These are phyloP conservation scores for Stentor coeruleus DNA, from an alignment of 73 alveolate genomes.

Conservation along the genomic window DNA sequence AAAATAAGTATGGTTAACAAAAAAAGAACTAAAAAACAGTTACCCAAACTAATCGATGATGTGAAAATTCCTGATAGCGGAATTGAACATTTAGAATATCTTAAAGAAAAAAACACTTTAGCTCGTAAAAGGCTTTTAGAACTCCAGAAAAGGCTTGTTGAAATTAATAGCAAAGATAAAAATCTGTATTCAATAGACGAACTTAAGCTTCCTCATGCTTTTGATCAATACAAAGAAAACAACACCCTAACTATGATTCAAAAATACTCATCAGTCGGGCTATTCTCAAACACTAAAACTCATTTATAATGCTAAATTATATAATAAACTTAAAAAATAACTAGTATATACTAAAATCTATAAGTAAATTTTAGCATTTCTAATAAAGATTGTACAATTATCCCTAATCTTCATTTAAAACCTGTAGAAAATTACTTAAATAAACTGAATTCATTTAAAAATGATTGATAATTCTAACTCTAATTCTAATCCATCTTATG, in stretches of 20 bases:
- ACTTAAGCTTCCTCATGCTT: not conserved
- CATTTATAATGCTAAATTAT: not conserved
- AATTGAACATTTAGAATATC: not conserved
- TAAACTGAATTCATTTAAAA: no score
- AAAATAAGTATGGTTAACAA: no score
- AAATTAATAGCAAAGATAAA: not conserved
- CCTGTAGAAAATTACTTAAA: no score
- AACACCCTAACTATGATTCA: not conserved
- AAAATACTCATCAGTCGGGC: not conserved
- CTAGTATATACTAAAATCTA: no score
- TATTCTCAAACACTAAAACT: not conserved
- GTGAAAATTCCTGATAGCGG: conserved; percentile 4
- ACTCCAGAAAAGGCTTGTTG: not conserved
- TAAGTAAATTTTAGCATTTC: no score
- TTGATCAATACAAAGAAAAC: not conserved
- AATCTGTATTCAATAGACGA: not conserved
- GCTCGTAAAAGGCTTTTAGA: not conserved
- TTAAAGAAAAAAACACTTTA: not conserved
- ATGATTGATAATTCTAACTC: no score
- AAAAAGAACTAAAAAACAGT: no score
- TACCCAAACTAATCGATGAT: no score
- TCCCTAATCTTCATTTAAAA: no score
- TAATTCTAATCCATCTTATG: no score
- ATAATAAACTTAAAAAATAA: no score
- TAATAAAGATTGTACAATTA: no score